Base-by-base conservation (phyloP, 2,329 filamentous ascomycete genomes). In the Cadophora sp. region DNA sequence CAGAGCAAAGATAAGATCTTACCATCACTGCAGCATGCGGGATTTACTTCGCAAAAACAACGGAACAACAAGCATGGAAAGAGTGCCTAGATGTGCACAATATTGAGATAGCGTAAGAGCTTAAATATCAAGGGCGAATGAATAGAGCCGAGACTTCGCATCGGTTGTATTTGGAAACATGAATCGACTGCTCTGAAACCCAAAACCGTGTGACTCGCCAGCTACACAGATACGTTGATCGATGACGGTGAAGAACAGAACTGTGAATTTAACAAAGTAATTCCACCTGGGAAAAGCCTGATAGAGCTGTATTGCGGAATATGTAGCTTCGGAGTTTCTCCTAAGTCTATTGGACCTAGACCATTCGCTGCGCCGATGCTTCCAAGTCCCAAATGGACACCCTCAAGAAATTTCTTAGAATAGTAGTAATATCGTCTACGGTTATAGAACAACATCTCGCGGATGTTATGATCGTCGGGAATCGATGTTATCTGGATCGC, bases 171-270 rank as follows among this genome's bases (percentile, higher is more conserved):
- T 13, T 39, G 48, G 53, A 56, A 56, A 56, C 53, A 22, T 14
- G 18, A 9, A 7, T 14, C 33, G 20, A 36, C 33, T 3, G 4
- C 9, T 56, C 22, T 20, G 53, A 56, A 41, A 56, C 33, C n/a
- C 51, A 55, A 33, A 36, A 18, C 41, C 53, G 41, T 56, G 53
- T 56, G 53, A 55, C 16, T 30, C 27, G 27, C 27, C 6, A 30
- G 27, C 27, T 30, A 30, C 27, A 6, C 6, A 30, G 27, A 30
- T 30, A 30, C 27, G 27, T 30, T 30, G 6, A 6, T n/a, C 7
- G 3, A 0, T 47, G 43, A n/a, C 14, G 14, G 7, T n/a, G 16
- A n/a, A 47, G 18, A 47, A n/a, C 11, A n/a, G n/a, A n/a, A 47
- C 3, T 18, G 16, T n/a, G 16, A n/a, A 43, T n/a, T 47, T n/a